Base-by-base conservation (phyloP, 1,284 basidiomycete species). In the Athelia sp. region DNA sequence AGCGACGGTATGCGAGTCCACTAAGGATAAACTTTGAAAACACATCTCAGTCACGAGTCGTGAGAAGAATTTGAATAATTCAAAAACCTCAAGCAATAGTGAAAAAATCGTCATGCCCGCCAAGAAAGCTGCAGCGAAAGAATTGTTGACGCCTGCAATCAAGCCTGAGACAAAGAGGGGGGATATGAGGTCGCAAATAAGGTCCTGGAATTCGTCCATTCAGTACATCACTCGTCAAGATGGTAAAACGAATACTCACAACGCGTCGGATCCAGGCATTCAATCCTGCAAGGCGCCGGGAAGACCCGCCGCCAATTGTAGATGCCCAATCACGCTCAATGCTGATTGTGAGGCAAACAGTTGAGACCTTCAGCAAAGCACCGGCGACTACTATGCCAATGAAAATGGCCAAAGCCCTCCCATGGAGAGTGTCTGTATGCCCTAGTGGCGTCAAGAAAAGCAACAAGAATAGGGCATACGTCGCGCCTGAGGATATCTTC, bases 151-250 rank as follows among this genome's bases (percentile, higher is more conserved):
- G 0, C 56, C 63, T 3, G 67, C 63, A 0, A 78, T 76, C 26
- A 81, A 63, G n/a, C 75, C 61, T 0, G 77, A 79, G 13, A 79
- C 77, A 49, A 81, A 79, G 3, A 82, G 62, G 0, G 79, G 79
- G 1, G 78, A 72, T 3, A 75, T 53, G 3, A 82, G 71, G 56
- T 82, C 79, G 56, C 72, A 77, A 13, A 78, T 59, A 2, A 82
- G 65, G 55, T 82, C 43, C 36, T 40, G 36, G 6, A n/a, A n/a
- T n/a, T n/a, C 26, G 6, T 29, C 6, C 13, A 29, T 29, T 29
- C 13, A 29, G 26, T 13, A 13, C 13, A 6, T 29, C 6, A 29
- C 13, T 4, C 6, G 13, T 6, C 26, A 13, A 13, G 26, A 29
- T 29, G 13, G 4, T 13, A 6, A 6, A 40, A 40, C 6, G 6